Conservation (phyloP, 139 green algal genomes). For the Chlamydomonas eustigma region DNA sequence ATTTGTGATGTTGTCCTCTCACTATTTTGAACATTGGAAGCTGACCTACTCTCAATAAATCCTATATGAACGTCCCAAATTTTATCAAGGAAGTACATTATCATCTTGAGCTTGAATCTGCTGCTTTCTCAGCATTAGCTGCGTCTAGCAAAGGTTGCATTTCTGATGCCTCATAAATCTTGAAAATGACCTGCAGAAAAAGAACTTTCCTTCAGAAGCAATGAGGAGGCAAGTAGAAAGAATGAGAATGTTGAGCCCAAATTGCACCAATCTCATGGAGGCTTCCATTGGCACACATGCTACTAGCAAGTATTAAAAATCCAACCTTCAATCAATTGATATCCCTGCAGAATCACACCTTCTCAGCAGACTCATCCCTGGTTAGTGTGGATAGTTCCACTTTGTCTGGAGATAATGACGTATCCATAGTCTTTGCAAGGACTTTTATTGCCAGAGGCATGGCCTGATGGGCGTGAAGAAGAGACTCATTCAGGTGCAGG, state of each 20-base stretch:
- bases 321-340: conserved; percentile 2
- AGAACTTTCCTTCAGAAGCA: no score
- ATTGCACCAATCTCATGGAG: no score
- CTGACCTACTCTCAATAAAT: no score
- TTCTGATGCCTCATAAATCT: conserved; percentile 68
- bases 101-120: conserved; percentile 14
- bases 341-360: conserved; percentile 33
- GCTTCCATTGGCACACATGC: no score
- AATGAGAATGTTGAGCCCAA: no score
- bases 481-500: no score
- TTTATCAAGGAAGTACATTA: no score
- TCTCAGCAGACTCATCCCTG: conserved; percentile 44
- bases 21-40: no score
- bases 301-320: no score
- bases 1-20: no score
- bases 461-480: conserved; percentile 40
- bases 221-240: no score
- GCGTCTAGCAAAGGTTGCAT: conserved; percentile 73
- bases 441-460: conserved; percentile 87
- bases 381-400: conserved; percentile 89
- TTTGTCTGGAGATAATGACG: conserved; percentile 86
- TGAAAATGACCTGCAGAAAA: conserved; percentile 54
- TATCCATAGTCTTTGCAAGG: conserved; percentile 96
- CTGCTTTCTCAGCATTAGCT: conserved; percentile 64
- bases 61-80: no score